Evolutionary conservation across 192 early-diverging fungal species (phyloP).

Genomic region (Coemansia sp.): DNA sequence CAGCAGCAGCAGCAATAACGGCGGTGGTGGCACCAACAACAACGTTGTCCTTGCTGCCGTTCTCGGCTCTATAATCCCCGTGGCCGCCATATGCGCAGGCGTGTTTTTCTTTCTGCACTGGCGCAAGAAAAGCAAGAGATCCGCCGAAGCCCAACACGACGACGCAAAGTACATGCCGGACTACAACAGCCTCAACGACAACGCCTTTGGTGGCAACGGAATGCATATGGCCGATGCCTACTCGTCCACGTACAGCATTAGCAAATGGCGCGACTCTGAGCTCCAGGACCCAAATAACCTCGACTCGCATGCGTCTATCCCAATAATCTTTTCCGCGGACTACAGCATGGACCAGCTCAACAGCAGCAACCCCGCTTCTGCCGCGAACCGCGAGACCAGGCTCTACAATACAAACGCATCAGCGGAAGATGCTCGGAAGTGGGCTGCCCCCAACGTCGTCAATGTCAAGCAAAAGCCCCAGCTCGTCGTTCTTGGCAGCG

Average conservation of each 20-base stretch:
- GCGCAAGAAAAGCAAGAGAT: slow-evolving; percentile 18
- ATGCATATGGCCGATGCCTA: slow-evolving; percentile 20
- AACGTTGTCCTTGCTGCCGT: slow-evolving; percentile 37
- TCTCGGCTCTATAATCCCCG: slow-evolving; percentile 30
- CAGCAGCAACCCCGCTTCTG: slow-evolving; percentile 6
- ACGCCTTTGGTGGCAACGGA: slow-evolving; percentile 17
- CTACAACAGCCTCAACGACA: slow-evolving; percentile 42
- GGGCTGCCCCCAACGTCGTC: slow-evolving; percentile 38
- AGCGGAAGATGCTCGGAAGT: slow-evolving; percentile 26
- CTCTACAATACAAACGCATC: slow-evolving; percentile 21
- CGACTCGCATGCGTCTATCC: slow-evolving; percentile 35
- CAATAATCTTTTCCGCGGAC: slow-evolving; percentile 39
- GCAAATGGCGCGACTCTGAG: slow-evolving; percentile 42
- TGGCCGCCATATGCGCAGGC: slow-evolving; percentile 18
- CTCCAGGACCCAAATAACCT: slow-evolving; percentile 4
- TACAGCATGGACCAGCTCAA: slow-evolving; percentile 14
- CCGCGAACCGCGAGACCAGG: slow-evolving; percentile 33
- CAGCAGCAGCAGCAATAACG: neutral
- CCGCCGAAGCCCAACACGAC: slow-evolving; percentile 23
- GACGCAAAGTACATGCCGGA: slow-evolving; percentile 43
- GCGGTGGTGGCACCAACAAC: slow-evolving; percentile 1
- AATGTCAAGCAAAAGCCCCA: slow-evolving; percentile 39
- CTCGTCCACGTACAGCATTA: slow-evolving; percentile 39
- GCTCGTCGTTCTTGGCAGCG: slow-evolving; percentile 28
- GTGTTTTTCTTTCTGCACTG: slow-evolving; percentile 29